Conservation (phyloP, 2,329 filamentous ascomycete species). For the Fusarium sp. region DNA sequence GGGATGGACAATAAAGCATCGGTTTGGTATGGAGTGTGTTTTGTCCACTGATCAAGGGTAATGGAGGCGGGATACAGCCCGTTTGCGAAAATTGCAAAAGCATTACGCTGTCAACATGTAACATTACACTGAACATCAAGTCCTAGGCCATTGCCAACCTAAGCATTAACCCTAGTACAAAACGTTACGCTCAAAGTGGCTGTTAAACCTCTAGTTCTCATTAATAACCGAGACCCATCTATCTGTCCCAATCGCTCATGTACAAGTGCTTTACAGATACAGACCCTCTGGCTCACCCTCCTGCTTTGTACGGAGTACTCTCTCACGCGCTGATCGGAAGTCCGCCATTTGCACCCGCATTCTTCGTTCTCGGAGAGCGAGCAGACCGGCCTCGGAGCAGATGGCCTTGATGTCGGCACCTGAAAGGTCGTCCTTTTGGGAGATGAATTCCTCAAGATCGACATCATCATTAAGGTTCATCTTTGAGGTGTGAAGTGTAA, state of each 20-base stretch:
- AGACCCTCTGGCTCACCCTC: constrained; percentile 97
- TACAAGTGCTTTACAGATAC: constrained; percentile 78
- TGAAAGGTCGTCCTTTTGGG: constrained; percentile 95
- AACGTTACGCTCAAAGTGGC: not conserved
- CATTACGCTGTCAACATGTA: not conserved
- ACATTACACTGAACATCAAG: not conserved
- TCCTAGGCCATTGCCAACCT: not conserved
- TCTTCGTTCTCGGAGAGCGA: constrained; percentile 91
- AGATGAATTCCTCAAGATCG: constrained; percentile 98
- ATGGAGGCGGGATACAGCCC: not conserved
- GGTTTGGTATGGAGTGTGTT: not conserved
- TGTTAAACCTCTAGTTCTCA: constrained; percentile 33
- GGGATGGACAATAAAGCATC: not conserved
- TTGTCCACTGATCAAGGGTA: not conserved
- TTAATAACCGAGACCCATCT: constrained; percentile 32
- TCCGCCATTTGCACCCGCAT: constrained; percentile 99
- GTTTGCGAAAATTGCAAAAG: not conserved
- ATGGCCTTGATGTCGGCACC: constrained; percentile 99
- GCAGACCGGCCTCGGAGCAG: constrained; percentile 93
- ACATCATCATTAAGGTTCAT: constrained; percentile 97
- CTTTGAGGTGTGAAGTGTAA: constrained; percentile 96
- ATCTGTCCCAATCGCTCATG: constrained; percentile 29
- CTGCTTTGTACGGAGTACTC: constrained; percentile 97
- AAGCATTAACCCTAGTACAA: not conserved
- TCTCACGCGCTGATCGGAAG: constrained; percentile 90